phyloP scores from a whole-genome alignment of 768 basidiomycete species.

The Vararia minispora region DNA sequence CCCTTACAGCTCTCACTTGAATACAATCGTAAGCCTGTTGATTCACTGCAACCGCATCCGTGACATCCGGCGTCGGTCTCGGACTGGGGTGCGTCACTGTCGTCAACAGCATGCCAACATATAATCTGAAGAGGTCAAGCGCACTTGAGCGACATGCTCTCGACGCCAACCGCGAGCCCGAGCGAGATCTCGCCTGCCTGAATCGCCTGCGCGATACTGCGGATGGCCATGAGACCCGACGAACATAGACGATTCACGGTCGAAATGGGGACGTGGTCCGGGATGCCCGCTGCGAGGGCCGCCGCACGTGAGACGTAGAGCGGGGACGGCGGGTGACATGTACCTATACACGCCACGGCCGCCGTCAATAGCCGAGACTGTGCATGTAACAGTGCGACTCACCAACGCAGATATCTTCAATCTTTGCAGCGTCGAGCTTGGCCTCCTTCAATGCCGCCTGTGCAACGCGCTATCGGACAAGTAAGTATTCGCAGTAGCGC shows the following conservation, averaged over 20 bases:
- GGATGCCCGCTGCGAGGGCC: constrained; percentile 82
- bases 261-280: constrained; percentile 75
- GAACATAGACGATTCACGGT: constrained; percentile 92
- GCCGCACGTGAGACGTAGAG: constrained; percentile 79
- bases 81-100: too few relatives aligned
- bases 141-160: constrained; percentile 74
- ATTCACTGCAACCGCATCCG: constrained; percentile 43
- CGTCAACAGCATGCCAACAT: background rate
- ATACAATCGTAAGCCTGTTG: constrained; percentile 65
- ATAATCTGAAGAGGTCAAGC: constrained; percentile 22
- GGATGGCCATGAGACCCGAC: constrained; percentile 90
- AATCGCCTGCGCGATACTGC: constrained; percentile 82
- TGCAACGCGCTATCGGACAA: background rate
- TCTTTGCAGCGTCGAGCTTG: constrained; percentile 53
- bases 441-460: constrained; percentile 61
- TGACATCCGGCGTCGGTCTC: constrained; percentile 62
- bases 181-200: constrained; percentile 73
- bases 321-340: constrained; percentile 75
- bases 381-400: constrained; percentile 14
- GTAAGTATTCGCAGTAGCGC: background rate
- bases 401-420: constrained; percentile 84
- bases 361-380: background rate
- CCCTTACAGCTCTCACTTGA: constrained; percentile 33
- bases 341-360: constrained; percentile 35
- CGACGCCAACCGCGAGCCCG: constrained; percentile 75